Base-by-base conservation (phyloP, 1,284 basidiomycete genomes). In the Sporisorium exsertum region DNA sequence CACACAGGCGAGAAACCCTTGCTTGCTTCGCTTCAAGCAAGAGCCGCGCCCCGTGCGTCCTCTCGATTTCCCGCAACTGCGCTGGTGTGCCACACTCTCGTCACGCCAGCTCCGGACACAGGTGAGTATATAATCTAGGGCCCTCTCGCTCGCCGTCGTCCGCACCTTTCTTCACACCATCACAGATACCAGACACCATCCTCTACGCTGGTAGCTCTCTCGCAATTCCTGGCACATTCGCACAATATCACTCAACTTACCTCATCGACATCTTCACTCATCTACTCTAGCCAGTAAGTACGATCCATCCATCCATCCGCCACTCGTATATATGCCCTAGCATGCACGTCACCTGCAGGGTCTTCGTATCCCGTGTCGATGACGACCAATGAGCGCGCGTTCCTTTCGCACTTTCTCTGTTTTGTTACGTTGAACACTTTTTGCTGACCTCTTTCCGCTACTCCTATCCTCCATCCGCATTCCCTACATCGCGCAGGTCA, bases 291-390 rank as follows among this genome's bases (percentile, higher is more conserved):
- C 40, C 59, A 72, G 69, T 72, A 64, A 72, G 69, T 66, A 37
- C 16, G 26, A n/a, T 10, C 33, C 61, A 49, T 40, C n/a, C 24
- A 63, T 63, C 63, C 69, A 72, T 72, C 69, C 69, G 63, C 59
- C 53, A 15, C 32, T 32, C 18, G 40, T 35, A 26, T 46, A 42
- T 33, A 49, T 51, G 51, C 20, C 18, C 13, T 32, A 43, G 54
- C 46, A 59, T 70, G 69, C 69, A 72, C 51, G 43, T 45, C 18
- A 46, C 29, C 64, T 72, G 69, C 63, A 72, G 63, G 69, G 63
- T 66, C 59, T 59, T 13, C 12, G 7, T 26, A 9, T 52, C 13
- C 42, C 69, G 55, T 56, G 51, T 53, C 20, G 53, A 7, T 27
- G 24, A 33, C 42, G 43, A 43, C 59, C 63, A 66, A 72, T 62